Conservation (phyloP, 306 rosid genomes). For the Sphenostylis stenocarpa region DNA sequence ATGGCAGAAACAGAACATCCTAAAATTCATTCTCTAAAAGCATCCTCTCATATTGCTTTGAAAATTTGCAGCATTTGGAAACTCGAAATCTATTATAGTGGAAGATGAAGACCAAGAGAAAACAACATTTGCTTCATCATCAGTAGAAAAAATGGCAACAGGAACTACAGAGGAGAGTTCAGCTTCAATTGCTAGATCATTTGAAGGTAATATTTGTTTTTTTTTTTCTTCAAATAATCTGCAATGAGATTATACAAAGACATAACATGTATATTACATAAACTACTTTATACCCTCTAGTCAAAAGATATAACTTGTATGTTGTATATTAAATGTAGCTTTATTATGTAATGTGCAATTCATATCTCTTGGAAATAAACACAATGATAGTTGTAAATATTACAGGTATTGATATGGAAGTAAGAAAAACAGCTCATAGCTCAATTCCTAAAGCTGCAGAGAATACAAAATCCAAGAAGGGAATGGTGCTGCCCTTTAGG, state of each 20-base stretch:
- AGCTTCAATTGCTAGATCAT: slow-evolving; percentile 26
- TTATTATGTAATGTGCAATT: slow-evolving; percentile 6
- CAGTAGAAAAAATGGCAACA: not conserved
- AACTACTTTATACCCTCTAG: not conserved
- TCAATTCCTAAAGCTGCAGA: slow-evolving; percentile 21
- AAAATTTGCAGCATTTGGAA: slow-evolving; percentile 50
- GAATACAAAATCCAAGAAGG: slow-evolving; percentile 37
- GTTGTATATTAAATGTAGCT: not conserved
- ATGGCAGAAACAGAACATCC: not conserved
- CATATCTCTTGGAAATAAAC: slow-evolving; percentile 17
- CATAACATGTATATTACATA: not conserved
- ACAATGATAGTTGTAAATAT: not conserved
- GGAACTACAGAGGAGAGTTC: slow-evolving; percentile 15
- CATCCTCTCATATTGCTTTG: not conserved
- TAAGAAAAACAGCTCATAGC: slow-evolving; percentile 17
- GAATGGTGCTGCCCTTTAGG: slow-evolving; percentile 55
- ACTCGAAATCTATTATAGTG: slow-evolving; percentile 44
- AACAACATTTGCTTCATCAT: slow-evolving; percentile 27
- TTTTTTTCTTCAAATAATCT: not conserved
- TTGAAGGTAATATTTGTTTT: slow-evolving; percentile 39
- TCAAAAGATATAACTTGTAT: not conserved
- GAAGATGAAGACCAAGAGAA: slow-evolving; percentile 42
- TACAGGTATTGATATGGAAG: slow-evolving; percentile 32
- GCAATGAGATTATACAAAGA: not conserved
- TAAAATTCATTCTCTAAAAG: not conserved